Evolutionary conservation across 2,329 filamentous ascomycete species (phyloP), one percentile per base, ranked within the genome.

Genomic region (Cadophora luteo-olivacea): DNA sequence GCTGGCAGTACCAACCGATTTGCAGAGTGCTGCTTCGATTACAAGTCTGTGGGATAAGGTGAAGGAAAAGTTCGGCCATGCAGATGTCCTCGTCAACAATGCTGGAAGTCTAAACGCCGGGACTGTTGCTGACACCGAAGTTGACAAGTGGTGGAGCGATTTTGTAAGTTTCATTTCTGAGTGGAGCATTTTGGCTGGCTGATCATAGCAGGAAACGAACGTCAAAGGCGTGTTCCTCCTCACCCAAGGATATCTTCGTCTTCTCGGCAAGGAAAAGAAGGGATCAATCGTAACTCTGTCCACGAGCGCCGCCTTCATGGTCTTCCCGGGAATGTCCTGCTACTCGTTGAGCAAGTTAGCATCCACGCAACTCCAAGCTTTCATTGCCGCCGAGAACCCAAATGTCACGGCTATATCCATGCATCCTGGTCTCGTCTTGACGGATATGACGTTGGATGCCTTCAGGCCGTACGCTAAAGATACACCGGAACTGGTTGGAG

Each of bases 1-100:
- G 2, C 69, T 81, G 5, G 51, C 73, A 4, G 71, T 78, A 5
- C 25, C 75, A 0, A 73, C 75, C 2, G 80, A 82, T 65, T 70
- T 81, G 16, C 66, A 73, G 14, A 70, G 75, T 41, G 45, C 60
- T 6, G 62, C 61, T 4, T 70, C 70, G 45, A 72, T 70, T 55
- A 38, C 64, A 12, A 67, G 29, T 16, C 64, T 73, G 4, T 75
- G 61, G 60, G 66, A 41, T 16, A 69, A 79, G 25, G 67, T 73
- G 11, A 68, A 70, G 41, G 57, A 61, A 19, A 65, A 61, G 64
- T 86, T 84, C 69, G 81, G 81, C 33, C 79, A 80, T n/a, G 76
- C 87, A 22, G 87, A 90, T 76, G 79, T 88, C n/a, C 79, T 89
- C 22, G 36, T 72, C 14, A 75, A 73, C 22, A 73, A 72, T 61